Evolutionary conservation across 441 rosid species (phyloP), one percentile per base, ranked within the genome.

Genomic region (Gossypium schwendimanii): DNA sequence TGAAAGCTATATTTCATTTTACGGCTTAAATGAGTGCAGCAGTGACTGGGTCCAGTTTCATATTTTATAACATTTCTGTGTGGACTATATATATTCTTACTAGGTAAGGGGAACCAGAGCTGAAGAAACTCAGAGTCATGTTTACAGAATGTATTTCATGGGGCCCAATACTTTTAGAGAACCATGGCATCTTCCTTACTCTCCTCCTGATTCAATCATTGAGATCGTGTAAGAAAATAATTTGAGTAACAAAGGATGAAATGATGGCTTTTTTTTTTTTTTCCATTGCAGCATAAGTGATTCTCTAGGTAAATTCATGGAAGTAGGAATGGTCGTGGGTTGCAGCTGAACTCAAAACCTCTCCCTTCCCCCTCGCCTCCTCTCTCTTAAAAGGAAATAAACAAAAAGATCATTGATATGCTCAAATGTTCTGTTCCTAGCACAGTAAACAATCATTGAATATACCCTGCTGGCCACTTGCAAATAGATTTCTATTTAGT

Each of bases 121-220:
- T 58, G 99, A 95, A 74, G 99, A 93, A 80, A 90, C 91, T 28
- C 98, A 95, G 81, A 91, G 91, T 83, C 99, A 95, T 72, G 98
- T 89, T 44, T 87, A 91, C 84, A 86, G 98, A 81, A 85, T 95
- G 94, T 95, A 88, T 79, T 94, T 92, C 80, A 88, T 91, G 97
- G 99, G 99, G 77, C 98, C 98, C 59, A 92, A 92, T 81, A 89
- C 93, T 76, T 92, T 95, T 75, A 89, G 98, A 83, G 98, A 95
- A 75, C 99, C 97, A 28, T 95, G 99, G 99, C 93, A 93, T 84
- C 97, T 95, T 80, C 99, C 98, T 54, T 93, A 91, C 74, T 89
- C 96, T 73, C 98, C 92, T 73, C 94, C 99, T 2, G 83, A 88
- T 86, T 87, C 96, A 73, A 91, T 93, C 80, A 91, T 91, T 76